These are phyloP conservation scores for Dipteronia dyeriana DNA, from an alignment of 345 rosid genomes.

Conservation along the genomic window DNA sequence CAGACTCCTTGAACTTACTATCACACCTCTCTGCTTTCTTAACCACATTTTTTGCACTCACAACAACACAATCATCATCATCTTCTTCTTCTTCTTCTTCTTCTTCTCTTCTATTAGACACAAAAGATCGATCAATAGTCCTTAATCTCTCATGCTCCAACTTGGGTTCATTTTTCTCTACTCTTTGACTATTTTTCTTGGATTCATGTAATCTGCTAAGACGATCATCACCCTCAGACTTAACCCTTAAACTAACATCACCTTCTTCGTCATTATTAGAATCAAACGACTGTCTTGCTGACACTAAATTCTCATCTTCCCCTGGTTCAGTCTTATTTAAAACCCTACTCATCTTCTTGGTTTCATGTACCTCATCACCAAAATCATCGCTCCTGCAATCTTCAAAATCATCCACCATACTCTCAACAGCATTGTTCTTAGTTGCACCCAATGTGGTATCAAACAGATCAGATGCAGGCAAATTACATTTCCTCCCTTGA, in stretches of 20 bases:
- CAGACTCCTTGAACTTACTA: slow-evolving; percentile 35
- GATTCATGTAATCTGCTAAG: slow-evolving; percentile 27
- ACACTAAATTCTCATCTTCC: slow-evolving; percentile 25
- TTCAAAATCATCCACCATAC: slow-evolving; percentile 22
- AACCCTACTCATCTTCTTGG: slow-evolving; percentile 15
- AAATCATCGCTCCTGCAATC: slow-evolving; percentile 21
- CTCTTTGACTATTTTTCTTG: slow-evolving; percentile 25
- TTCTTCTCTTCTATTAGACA: slow-evolving; percentile 35
- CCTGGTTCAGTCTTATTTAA: slow-evolving; percentile 21
- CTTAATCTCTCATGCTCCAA: slow-evolving; percentile 38
- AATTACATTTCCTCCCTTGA: slow-evolving; percentile 18
- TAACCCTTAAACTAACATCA: slow-evolving; percentile 15
- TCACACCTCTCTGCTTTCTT: slow-evolving; percentile 25
- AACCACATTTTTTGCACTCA: slow-evolving; percentile 35
- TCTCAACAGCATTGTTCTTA: slow-evolving; percentile 22
- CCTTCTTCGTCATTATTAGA: slow-evolving; percentile 38
- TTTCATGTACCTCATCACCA: slow-evolving; percentile 24
- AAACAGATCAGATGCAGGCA: slow-evolving; percentile 35
- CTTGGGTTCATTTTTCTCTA: slow-evolving; percentile 35
- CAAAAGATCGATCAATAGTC: slow-evolving; percentile 41
- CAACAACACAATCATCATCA: slow-evolving; percentile 45
- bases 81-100: slow-evolving; percentile 45
- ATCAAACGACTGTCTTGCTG: slow-evolving; percentile 27
- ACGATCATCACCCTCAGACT: slow-evolving; percentile 15
- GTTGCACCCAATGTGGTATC: slow-evolving; percentile 20